These are phyloP conservation scores for Hibiscus trionum DNA, from an alignment of 345 rosid genomes.

Conservation along the genomic window DNA sequence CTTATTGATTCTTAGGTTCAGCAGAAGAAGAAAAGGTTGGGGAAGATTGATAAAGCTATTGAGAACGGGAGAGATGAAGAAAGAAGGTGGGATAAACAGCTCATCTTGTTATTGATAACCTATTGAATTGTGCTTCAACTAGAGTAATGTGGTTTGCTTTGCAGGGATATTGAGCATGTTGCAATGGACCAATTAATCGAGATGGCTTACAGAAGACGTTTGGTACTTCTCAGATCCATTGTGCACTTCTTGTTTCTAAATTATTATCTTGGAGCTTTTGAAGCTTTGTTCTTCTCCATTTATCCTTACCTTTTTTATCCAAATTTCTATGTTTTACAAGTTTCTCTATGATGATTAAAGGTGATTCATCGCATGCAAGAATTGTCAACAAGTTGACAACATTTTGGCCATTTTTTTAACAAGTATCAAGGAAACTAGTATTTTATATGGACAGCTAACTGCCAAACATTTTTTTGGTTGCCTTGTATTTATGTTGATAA, in stretches of 20 bases:
- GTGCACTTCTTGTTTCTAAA: background rate
- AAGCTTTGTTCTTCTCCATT: background rate
- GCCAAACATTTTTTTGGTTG: background rate
- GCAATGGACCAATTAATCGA: constrained; percentile 88
- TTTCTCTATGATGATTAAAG: background rate
- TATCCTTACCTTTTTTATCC: background rate
- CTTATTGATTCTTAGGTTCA: constrained; percentile 42
- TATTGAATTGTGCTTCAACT: constrained; percentile 11
- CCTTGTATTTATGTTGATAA: background rate
- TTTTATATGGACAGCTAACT: background rate
- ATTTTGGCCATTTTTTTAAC: background rate
- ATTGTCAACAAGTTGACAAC: background rate
- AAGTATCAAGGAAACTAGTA: background rate
- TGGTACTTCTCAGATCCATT: constrained; percentile 41
- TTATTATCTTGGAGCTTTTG: background rate
- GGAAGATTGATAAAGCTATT: constrained; percentile 49
- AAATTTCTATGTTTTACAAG: background rate
- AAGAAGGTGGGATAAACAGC: constrained; percentile 46
- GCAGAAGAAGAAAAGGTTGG: constrained; percentile 51
- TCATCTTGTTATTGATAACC: constrained; percentile 11
- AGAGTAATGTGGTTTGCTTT: constrained; percentile 16
- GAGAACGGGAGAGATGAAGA: constrained; percentile 45
- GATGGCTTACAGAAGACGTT: constrained; percentile 67
- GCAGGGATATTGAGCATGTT: constrained; percentile 64
- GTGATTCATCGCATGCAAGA: background rate